Evolutionary conservation across 306 rosid species (phyloP), one percentile per base, ranked within the genome.

Genomic region (apple (Malus domestica)): DNA sequence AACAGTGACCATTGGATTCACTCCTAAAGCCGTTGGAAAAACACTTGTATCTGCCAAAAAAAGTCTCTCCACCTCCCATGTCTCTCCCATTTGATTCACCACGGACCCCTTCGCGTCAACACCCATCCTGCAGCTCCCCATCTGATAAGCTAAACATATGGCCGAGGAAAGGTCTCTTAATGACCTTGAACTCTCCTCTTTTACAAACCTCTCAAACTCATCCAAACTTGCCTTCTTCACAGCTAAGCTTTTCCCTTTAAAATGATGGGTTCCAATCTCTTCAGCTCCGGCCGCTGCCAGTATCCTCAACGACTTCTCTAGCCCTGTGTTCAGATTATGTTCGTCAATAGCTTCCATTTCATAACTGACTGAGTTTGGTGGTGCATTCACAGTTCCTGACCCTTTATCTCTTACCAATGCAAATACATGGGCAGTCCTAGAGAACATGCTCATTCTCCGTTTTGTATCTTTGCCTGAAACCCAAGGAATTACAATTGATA

Each of bases 121-220:
- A 8, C 98, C 98, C 96, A 90, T 93, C 79, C 93, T 44, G 57
- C 96, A 90, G 71, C 95, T 89, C 67, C 98, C 96, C 98, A 90
- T 93, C 74, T 93, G 98, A 80, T 93, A 95, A 0, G 98, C 97
- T 1, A 95, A 93, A 62, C 96, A 88, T 46, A 93, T 38, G 6
- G 91, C 89, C 0, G 89, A 81, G 6, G 79, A 51, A 73, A 86
- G 75, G 27, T 87, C 90, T 65, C 62, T 79, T 22, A 93, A 67
- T 35, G 87, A 58, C 82, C 94, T 85, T 49, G 89, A 80, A 67
- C 98, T 93, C 70, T 93, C 98, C 83, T 89, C 90, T 45, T 80
- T 81, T 72, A 93, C 93, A 65, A 93, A 93, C 75, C 73, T 86
- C 83, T 93, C 91, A 45, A 89, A 82, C 65, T 93, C 96, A 45